Conservation (phyloP, 225 moss, liverwort and hornwort genomes). For the Pleurozium schreberi region DNA sequence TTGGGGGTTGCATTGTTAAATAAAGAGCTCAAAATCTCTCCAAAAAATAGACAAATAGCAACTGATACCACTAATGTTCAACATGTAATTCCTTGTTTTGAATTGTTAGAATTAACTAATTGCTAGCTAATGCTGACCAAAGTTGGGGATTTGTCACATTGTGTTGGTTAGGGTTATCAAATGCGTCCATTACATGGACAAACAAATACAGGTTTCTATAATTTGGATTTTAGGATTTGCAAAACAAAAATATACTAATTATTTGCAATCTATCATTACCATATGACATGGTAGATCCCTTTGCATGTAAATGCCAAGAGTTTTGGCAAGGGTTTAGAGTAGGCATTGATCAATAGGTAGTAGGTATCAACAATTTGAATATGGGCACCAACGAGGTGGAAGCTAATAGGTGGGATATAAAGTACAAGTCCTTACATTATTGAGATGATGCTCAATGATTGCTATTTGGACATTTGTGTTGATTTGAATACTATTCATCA, state of each 20-base stretch:
- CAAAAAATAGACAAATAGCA: not conserved
- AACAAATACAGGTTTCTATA: not conserved
- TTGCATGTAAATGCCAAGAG: not conserved
- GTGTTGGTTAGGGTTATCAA: rapidly evolving
- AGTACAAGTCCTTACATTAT: not conserved
- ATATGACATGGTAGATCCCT: not conserved
- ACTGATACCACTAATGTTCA: not conserved
- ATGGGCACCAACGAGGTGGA: too few relatives aligned
- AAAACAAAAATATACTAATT: not conserved
- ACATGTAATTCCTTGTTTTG: not conserved
- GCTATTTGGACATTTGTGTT: not conserved
- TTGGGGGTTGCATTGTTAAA: too few relatives aligned
- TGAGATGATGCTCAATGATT: not conserved
- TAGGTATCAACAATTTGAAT: not conserved
- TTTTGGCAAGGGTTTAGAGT: not conserved
- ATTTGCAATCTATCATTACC: not conserved
- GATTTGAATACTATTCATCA: not conserved
- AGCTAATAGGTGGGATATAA: too few relatives aligned
- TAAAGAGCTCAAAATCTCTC: too few relatives aligned
- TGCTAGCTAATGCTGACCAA: not conserved
- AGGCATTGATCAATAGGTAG: not conserved
- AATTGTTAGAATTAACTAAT: not conserved
- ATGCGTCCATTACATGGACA: rapidly evolving
- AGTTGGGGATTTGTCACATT: not conserved
- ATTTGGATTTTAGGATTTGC: not conserved